A percentile compares a stretch with the other conserved stretches of the same genome.
phyloP scores from a whole-genome alignment of 495 filamentous ascomycete genomes.

The Jackrogersella multiformis region DNA sequence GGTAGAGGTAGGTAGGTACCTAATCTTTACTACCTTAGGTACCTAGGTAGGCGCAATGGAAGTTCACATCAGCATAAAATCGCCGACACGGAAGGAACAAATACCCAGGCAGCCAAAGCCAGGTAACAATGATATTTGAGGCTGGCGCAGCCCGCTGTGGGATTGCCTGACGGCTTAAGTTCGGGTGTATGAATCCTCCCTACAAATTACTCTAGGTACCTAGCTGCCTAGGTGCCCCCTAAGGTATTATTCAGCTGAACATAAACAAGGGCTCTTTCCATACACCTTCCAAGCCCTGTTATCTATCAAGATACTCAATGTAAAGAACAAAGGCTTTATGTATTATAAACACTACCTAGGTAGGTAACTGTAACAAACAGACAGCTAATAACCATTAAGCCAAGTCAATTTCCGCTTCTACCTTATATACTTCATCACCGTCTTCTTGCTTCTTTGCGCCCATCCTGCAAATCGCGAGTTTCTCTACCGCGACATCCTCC shows the following conservation, averaged over 20 bases:
- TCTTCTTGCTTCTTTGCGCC: constrained; percentile 70
- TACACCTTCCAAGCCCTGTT: too few relatives aligned
- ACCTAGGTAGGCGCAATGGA: too few relatives aligned
- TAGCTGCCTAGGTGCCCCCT: too few relatives aligned
- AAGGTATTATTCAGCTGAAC: neutral
- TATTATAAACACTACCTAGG: neutral
- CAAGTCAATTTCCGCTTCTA: constrained; percentile 59
- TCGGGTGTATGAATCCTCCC: constrained; percentile 23
- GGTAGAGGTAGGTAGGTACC: too few relatives aligned
- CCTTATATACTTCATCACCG: constrained; percentile 60
- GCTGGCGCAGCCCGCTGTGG: constrained; percentile 19
- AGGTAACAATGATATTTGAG: too few relatives aligned
- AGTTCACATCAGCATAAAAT: constrained; percentile 23
- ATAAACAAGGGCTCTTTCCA: too few relatives aligned
- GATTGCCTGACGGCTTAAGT: constrained; percentile 33
- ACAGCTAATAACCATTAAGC: neutral
- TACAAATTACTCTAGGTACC: neutral
- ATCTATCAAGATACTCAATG: too few relatives aligned
- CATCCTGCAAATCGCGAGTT: constrained; percentile 79
- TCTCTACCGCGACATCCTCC: constrained; percentile 66
- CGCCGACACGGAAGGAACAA: constrained; percentile 14
- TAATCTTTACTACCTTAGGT: constrained; percentile 11
- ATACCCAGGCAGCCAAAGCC: neutral
- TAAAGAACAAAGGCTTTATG: too few relatives aligned
- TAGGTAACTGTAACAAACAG: neutral